Base-by-base conservation (phyloP, 352 stramenopile genomes). In the Phytophthora hibernalis region DNA sequence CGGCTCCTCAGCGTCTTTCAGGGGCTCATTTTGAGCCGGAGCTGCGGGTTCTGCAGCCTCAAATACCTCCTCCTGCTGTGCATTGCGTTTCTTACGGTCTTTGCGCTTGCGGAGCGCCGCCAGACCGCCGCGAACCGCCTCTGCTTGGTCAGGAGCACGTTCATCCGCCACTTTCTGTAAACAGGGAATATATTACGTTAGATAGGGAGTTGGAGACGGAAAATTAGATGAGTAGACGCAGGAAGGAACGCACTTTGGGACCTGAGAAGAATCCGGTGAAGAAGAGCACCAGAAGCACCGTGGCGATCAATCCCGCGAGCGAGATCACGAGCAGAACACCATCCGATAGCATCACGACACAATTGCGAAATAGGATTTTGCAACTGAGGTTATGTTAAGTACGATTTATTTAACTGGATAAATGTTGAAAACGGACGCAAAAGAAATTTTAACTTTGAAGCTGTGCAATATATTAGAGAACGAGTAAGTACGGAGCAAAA, bases 71-170 rank as follows among this genome's bases (percentile, higher is more conserved):
- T 74, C 60, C 30, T 55, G 54, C n/a, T 71, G 60, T 2, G 35
- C 65, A 49, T 68, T 68, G 12, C 64, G 63, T 24, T 80, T 80
- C 59, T 87, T 89, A 56, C 80, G 80, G 33, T 89, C 80, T 53
- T 92, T 90, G 5, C 82, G 76, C 70, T 82, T 89, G 21, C 84
- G 76, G 47, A 92, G 61, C 42, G 80, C 84, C 26, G 80, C 84
- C 28, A 92, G 62, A 6, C 80, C 75, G 2, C 70, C 71, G 12
- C 77, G 75, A 10, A 83, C 51, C 12, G 76, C 68, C 3, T 82
- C 70, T 0, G 77, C 67, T 0, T 69, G 66, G 10, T 74, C 63
- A 44, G 68, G 16, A 20, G 38, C 61, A 1, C 54, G 38, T 13
- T 71, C 72, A 57, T 87, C 55, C 0, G 43, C 70, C 13, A 89